These are phyloP conservation scores for Verticillium isaacii DNA, from an alignment of 2,329 filamentous ascomycete genomes.

Conservation along the genomic window DNA sequence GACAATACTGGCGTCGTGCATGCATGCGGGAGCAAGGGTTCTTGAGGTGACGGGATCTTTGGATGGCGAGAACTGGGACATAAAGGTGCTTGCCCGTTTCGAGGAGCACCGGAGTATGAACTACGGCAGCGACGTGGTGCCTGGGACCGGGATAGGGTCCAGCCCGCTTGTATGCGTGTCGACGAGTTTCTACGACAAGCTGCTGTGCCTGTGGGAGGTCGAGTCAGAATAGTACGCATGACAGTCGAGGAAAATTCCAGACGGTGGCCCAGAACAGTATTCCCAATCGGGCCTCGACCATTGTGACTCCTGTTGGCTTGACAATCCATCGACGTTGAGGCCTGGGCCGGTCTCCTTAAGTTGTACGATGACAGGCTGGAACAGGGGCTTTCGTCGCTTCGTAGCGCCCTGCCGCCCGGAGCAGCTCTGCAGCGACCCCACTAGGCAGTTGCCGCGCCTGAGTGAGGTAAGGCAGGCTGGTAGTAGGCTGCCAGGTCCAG, in stretches of 20 bases:
- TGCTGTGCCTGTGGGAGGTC: conserved; percentile 61
- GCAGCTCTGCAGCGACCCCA: background rate
- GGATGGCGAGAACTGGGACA: conserved; percentile 44
- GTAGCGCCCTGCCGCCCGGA: background rate
- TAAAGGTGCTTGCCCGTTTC: conserved; percentile 66
- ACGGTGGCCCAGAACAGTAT: background rate
- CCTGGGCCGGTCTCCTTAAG: background rate
- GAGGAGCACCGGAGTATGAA: conserved; percentile 93
- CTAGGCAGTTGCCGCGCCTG: background rate
- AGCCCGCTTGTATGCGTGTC: conserved; percentile 48
- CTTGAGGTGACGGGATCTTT: conserved; percentile 36
- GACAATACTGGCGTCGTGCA: conserved; percentile 78
- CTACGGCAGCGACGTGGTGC: conserved; percentile 74
- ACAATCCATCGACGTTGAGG: background rate
- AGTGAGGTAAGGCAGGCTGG: background rate
- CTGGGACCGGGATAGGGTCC: conserved; percentile 18
- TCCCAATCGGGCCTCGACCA: background rate
- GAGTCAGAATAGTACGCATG: background rate
- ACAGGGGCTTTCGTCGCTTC: background rate
- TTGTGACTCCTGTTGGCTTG: no score
- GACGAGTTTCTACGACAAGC: conserved; percentile 72
- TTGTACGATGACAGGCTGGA: background rate
- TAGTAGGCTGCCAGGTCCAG: background rate
- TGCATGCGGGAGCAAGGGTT: conserved; percentile 83
- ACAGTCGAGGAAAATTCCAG: background rate